Base-by-base conservation (phyloP, 2,329 filamentous ascomycete genomes). In the Aureobasidium sp. region DNA sequence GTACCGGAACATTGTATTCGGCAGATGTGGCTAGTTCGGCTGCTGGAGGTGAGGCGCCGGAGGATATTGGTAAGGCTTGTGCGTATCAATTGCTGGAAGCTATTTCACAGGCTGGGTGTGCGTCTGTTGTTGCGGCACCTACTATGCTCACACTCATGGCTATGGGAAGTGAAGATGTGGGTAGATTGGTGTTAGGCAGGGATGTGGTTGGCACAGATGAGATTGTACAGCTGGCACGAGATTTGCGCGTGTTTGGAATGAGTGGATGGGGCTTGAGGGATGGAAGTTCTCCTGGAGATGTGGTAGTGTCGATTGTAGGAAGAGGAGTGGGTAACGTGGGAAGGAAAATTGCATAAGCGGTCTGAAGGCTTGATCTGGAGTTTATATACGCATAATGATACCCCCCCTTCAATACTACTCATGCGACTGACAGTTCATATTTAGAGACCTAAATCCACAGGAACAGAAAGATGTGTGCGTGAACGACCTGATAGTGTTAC, bases 111-210 rank as follows among this genome's bases (percentile, higher is more conserved):
- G 95, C 95, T 15, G 96, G 96, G 1, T 97, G 94, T 76, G 92
- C 93, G 4, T 91, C 90, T 62, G 85, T 84, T 18, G 86, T 91
- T 4, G 92, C 93, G 3, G 90, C 91, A 7, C 84, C 88, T 4
- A 95, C 91, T 0, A 86, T 97, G 69, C 79, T 99, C 62, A 93
- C 91, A 23, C 84, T 99, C 69, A 99, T 99, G 96, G 94, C 95
- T 40, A 98, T 99, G 96, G 96, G 96, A 0, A 93, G 92, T 1
- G 96, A 98, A 77, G 96, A 99, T 78, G 94, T 99, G 18, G 96
- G 96, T 6, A 88, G 96, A 67, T 78, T 99, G 70, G 88, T 93
- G 69, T 77, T 99, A 66, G 94, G 95, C 38, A 90, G 89, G 72
- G 92, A 95, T 54, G 89, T 98, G 0, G 80, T 98, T 53, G 95